Evolutionary conservation across 768 basidiomycete species (phyloP), one percentile per base, ranked within the genome.

Genomic region (Mycena epipterygia): DNA sequence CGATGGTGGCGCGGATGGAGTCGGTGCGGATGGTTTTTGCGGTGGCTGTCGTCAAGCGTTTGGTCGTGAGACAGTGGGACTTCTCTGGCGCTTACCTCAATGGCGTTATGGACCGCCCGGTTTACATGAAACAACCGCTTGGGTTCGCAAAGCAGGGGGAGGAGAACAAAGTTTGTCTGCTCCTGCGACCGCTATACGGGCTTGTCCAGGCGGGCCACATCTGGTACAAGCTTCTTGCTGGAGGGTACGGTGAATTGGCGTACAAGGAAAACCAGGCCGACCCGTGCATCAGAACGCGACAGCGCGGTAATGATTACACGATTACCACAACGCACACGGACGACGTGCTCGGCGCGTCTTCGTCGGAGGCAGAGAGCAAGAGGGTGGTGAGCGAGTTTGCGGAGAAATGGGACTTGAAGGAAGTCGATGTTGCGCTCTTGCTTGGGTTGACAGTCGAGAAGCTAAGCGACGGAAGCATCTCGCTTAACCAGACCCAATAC

Each of bases 401-500:
- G 19, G 42, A 11, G 16, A 39, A 39, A 39, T 39, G 37, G 37
- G 37, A 39, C 37, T 39, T 39, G 37, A 39, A 39, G 37, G 19
- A 44, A 17, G 42, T 44, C 5, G 42, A 44, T 14, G 14, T 37
- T 37, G 35, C 7, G 35, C 14, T 37, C 7, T 37, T 37, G 35
- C 35, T 37, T 37, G 35, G 35, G 7, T 37, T 37, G 35, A 37
- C 35, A 37, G 35, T 37, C 8, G 35, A 37, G 14, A 37, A 37
- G 35, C 35, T 14, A 37, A 37, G 35, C 35, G 14, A 37, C 35
- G 14, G 35, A 37, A 7, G 8, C 8, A 44, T 44, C 5, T 44
- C 42, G 11, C 8, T 44, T 44, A 19, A 44, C 42, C 42, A 44
- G 23, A 51, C 19, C 17, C 48, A 51, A 19, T 78, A 81, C 52